Base-by-base conservation (phyloP, 352 stramenopile species). In the Blastocystis sp. region DNA sequence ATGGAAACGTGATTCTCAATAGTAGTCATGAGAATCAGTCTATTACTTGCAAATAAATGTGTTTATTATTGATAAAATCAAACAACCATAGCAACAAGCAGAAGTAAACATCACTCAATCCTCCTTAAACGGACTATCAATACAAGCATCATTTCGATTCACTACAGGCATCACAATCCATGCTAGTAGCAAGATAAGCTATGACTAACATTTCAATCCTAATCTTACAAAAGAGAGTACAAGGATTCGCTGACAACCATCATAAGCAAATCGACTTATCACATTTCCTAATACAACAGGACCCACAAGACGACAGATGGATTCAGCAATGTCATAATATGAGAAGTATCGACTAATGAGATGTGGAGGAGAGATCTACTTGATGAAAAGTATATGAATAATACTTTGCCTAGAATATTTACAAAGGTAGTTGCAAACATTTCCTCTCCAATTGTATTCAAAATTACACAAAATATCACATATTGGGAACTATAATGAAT, bases 381-480 rank as follows among this genome's bases (percentile, higher is more conserved):
- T 46, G 27, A 74, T 52, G 4, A 5, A 6, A 71, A 21, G 16
- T n/a, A 66, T 12, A 29, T 11, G 21, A 66, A n/a, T n/a, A 7
- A n/a, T 21, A 69, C 59, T 32, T 69, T 35, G 16, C 27, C 21
- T 2, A 83, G 71, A 12, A 83, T 29, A 65, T 35, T 37, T 3
- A 83, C 71, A 56, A 83, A 83, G 0, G 71, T 83, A 12, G 71
- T 83, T 29, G 71, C 46, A 27, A 83, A 83, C 1, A 83, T 21
- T 54, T 83, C 71, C 49, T 83, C 71, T 14, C 71, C 71, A 3
- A 83, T 27, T 21, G 71, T 83, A 35, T 83, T 83, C 19, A 65
- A 27, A 37, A 19, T 12, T 11, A 83, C 71, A 42, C 71, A 83
- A 37, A 83, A 37, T 35, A 65, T 9, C 32, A 83, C 14, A 51